Base-by-base conservation (phyloP, 2,329 filamentous ascomycete genomes). In the Colletotrichum sojae region DNA sequence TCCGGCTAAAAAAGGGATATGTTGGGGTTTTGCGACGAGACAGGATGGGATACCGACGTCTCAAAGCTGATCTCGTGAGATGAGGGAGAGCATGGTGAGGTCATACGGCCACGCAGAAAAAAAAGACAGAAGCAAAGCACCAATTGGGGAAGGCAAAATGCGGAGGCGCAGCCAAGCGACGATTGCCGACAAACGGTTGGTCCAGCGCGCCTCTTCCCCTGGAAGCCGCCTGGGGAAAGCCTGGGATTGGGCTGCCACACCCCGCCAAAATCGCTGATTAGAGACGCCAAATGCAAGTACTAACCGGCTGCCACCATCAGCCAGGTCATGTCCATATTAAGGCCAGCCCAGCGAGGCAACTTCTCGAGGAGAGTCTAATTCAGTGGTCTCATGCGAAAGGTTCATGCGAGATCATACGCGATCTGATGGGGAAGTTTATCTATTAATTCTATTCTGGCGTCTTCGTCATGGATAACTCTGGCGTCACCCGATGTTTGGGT, bases 31-130 rank as follows among this genome's bases (percentile, higher is more conserved):
- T 20, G 36, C 48, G 54, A 65, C 62, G 59, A 53, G 36, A 52
- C 45, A 61, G 55, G 51, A 62, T n/a, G 56, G 64, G 58, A 58
- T 58, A 67, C 58, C 63, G 67, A 67, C 67, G 67, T 70, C 64
- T 70, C 57, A 55, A 55, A 48, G 36, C 40, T 61, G 67, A 70
- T 70, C 67, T 70, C 67, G 64, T 70, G 67, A 70, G 67, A 57
- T 68, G 39, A 36, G 31, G 31, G 31, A 68, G 57, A 68, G 57
- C 27, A 27, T 63, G 52, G 64, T 70, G 67, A 70, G 67, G 67
- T 70, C 67, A 70, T 70, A 39, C 40, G 57, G 46, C 54, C 51
- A 65, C 49, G 46, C 65, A 68, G 46, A 53, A 27, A 46, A 36
- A 40, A 52, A 52, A 13, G 15, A 54, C n/a, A 46, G 18, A 58